These are phyloP conservation scores for Prunus davidiana DNA, from an alignment of 306 rosid species.

Conservation along the genomic window DNA sequence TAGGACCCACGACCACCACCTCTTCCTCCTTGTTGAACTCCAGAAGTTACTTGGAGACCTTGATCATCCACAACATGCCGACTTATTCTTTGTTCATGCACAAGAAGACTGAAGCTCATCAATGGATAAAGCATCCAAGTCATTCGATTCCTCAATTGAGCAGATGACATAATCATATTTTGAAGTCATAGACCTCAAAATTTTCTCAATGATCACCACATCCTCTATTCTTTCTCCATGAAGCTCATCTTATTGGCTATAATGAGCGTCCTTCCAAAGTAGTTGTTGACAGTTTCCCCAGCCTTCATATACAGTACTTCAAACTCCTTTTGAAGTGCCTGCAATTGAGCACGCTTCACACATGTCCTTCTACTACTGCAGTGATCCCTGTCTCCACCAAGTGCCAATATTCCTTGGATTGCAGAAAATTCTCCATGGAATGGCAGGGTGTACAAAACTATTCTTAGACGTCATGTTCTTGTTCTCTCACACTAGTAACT, in stretches of 20 bases:
- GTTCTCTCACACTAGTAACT: too few species aligned
- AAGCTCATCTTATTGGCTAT: neutral
- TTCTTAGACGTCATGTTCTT: too few species aligned
- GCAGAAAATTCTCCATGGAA: neutral
- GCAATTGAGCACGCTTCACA: neutral
- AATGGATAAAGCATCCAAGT: neutral
- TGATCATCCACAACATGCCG: neutral
- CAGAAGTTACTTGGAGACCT: neutral
- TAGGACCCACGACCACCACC: neutral
- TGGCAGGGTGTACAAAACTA: too few species aligned
- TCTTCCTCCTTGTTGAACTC: neutral
- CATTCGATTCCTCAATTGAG: neutral
- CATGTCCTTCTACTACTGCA: neutral
- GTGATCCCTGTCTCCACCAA: too few species aligned
- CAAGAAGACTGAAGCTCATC: neutral
- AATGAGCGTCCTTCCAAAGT: neutral
- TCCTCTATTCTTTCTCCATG: neutral
- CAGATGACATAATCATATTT: too few species aligned
- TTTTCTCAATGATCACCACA: neutral
- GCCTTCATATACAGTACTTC: neutral
- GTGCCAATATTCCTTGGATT: too few species aligned
- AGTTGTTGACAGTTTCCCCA: neutral
- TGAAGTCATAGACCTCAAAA: neutral
- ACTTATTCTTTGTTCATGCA: neutral
- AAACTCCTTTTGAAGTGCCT: neutral